These are phyloP conservation scores for Fagopyrum homotropicum DNA, from an alignment of 148 eudicot species.

Conservation along the genomic window DNA sequence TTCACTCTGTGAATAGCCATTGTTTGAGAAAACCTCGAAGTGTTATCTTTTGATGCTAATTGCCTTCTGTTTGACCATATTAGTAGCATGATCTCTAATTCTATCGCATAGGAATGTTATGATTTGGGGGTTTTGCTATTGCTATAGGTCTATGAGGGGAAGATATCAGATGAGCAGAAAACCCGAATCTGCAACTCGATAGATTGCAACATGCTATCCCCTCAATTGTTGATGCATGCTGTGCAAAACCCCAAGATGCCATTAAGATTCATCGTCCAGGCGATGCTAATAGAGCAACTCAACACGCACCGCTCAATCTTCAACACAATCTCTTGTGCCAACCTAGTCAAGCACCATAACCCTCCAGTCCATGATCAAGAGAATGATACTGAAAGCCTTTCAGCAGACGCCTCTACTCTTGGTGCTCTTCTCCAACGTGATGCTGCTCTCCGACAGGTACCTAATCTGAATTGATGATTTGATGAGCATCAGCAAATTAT, in stretches of 20 bases:
- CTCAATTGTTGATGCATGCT: conserved; percentile 56
- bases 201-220: conserved; percentile 67
- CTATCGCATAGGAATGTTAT: background rate
- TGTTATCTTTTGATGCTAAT: background rate
- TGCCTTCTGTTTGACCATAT: background rate
- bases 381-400: background rate
- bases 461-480: background rate
- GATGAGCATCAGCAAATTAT: background rate
- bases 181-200: conserved; percentile 58
- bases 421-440: conserved; percentile 71
- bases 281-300: conserved; percentile 84
- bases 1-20: background rate
- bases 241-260: conserved; percentile 88
- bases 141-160: conserved; percentile 46
- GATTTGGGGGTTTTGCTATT: background rate
- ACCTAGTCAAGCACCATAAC: background rate
- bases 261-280: conserved; percentile 69
- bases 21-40: background rate
- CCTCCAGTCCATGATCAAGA: background rate
- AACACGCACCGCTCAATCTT: conserved; percentile 70
- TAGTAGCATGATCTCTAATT: background rate
- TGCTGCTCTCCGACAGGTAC: conserved; percentile 55
- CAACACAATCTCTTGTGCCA: conserved; percentile 16
- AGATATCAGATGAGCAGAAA: conserved; percentile 53
- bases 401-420: conserved; percentile 33